Percentiles rank a stretch among this genome's conserved stretches.
These are phyloP conservation scores for Alternaria arborescens DNA, from an alignment of 2,329 filamentous ascomycete genomes.

Conservation along the genomic window DNA sequence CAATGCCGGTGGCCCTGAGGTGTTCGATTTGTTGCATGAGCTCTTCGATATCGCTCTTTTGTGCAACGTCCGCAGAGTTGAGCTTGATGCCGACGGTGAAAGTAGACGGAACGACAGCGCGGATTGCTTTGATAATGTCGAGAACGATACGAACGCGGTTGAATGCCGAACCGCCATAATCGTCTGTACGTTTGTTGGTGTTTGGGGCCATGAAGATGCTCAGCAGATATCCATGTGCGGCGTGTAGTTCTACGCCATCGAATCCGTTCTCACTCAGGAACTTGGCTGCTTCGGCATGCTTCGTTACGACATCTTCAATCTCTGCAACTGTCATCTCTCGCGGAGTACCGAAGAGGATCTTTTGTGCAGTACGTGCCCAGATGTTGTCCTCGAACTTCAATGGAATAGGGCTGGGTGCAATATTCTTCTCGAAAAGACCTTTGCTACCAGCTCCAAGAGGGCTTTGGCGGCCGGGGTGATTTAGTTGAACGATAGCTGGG, in stretches of 20 bases:
- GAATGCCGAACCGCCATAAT: conserved; percentile 57
- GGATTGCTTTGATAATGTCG: conserved; percentile 55
- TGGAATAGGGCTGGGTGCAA: conserved; percentile 56
- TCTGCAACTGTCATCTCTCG: conserved; percentile 61
- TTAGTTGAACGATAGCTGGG: conserved; percentile 66
- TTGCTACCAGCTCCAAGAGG: conserved; percentile 53
- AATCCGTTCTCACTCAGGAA: conserved; percentile 61
- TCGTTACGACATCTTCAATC: conserved; percentile 63
- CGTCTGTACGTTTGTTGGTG: conserved; percentile 57
- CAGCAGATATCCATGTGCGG: conserved; percentile 61
- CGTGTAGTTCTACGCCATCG: conserved; percentile 63
- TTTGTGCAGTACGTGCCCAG: conserved; percentile 56
- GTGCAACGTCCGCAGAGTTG: conserved; percentile 59
- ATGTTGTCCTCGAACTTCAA: conserved; percentile 38
- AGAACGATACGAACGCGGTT: conserved; percentile 59
- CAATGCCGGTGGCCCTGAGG: conserved; percentile 61
- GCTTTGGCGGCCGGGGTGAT: conserved; percentile 68
- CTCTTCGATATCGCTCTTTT: conserved; percentile 55
- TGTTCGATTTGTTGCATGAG: conserved; percentile 66
- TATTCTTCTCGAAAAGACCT: conserved; percentile 42
- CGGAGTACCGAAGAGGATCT: conserved; percentile 54
- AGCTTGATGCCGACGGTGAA: conserved; percentile 61
- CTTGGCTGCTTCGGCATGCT: conserved; percentile 65
- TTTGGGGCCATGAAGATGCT: conserved; percentile 1
- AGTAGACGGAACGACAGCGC: conserved; percentile 52